These are phyloP conservation scores for Colletotrichum gloeosporioides DNA, from an alignment of 2,329 filamentous ascomycete species.

Conservation along the genomic window DNA sequence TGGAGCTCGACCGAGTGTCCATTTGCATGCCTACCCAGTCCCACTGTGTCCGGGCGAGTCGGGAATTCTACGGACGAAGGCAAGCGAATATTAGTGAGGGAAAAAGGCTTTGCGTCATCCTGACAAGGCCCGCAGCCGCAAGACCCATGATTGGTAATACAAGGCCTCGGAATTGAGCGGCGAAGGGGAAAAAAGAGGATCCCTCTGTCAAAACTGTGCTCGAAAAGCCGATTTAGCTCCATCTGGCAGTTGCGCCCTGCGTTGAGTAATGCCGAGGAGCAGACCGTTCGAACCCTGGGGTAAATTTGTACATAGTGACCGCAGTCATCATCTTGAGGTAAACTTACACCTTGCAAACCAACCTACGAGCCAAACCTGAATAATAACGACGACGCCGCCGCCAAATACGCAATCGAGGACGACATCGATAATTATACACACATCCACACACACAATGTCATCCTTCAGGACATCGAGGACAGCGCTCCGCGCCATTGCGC, in stretches of 20 bases:
- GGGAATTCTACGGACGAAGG: not conserved
- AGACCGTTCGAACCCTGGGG: not conserved
- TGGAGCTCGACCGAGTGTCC: not conserved
- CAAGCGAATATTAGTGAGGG: not conserved
- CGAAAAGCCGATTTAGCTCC: conserved; percentile 1
- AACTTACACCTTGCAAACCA: not conserved
- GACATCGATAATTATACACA: not conserved
- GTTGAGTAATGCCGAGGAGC: conserved; percentile 5
- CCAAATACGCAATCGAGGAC: not conserved
- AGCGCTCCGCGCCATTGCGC: conserved; percentile 17
- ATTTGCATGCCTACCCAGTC: not conserved
- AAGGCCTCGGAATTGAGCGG: conserved; percentile 14
- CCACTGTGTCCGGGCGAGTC: not conserved
- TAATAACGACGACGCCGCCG: not conserved
- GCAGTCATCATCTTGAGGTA: not conserved
- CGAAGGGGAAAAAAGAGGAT: not conserved
- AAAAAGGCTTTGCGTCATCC: conserved; percentile 13
- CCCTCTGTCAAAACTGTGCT: not conserved
- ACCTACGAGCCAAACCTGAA: not conserved
- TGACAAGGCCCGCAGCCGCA: not conserved
- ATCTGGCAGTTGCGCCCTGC: not conserved
- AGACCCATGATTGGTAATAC: conserved; percentile 20
- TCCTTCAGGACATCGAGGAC: conserved; percentile 15
- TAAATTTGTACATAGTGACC: not conserved
- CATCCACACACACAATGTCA: conserved; percentile 1